phyloP scores from a whole-genome alignment of 176 grass and related monocot genomes.

The Miscanthus lutarioriparius region DNA sequence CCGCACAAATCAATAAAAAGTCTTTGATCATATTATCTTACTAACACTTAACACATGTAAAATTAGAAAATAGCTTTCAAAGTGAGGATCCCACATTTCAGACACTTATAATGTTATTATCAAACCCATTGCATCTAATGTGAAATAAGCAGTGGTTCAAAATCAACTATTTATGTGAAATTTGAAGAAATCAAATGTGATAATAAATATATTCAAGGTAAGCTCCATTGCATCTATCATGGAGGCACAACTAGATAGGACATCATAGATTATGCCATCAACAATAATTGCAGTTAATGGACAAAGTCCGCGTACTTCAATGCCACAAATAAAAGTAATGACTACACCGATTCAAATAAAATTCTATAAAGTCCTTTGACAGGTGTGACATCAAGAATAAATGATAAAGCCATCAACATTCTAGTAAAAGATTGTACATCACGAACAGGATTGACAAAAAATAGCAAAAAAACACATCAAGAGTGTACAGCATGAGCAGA shows the following conservation, averaged over 20 bases:
- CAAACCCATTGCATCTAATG: too few relatives aligned
- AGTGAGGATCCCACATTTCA: too few relatives aligned
- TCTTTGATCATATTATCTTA: too few relatives aligned
- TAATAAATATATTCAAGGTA: slow-evolving; percentile 5
- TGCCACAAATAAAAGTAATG: neutral
- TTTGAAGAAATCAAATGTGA: neutral
- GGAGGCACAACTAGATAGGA: neutral
- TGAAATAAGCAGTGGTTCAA: neutral
- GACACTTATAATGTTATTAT: too few relatives aligned
- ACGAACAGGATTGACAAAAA: neutral
- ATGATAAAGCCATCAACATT: neutral
- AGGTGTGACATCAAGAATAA: neutral
- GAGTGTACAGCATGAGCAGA: slow-evolving; percentile 15
- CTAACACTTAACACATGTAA: too few relatives aligned
- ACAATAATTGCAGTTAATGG: neutral
- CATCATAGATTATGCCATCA: neutral
- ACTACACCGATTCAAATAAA: slow-evolving; percentile 6
- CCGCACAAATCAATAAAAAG: too few relatives aligned
- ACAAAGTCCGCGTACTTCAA: neutral
- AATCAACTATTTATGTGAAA: slow-evolving; percentile 22
- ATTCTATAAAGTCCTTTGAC: neutral
- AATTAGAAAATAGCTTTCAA: too few relatives aligned
- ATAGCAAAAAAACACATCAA: neutral
- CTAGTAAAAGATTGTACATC: slow-evolving; percentile 1
- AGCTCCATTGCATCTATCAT: neutral